A percentile compares a stretch with the other conserved stretches of the same genome.
Evolutionary conservation across 2,329 filamentous ascomycete genomes (phyloP).

Genomic region (Sordariomycetes sp.): DNA sequence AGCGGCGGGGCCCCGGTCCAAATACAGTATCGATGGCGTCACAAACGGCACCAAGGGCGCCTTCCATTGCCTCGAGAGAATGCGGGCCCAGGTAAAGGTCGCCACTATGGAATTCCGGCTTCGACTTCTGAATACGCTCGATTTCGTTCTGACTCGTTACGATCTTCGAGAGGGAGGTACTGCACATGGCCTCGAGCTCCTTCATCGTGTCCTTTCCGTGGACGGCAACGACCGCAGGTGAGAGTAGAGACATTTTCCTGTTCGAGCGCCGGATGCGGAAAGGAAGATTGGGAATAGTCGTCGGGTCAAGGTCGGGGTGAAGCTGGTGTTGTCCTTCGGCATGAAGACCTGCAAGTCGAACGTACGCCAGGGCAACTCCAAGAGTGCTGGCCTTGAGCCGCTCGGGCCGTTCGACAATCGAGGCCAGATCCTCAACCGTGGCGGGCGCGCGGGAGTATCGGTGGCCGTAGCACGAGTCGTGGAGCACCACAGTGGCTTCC

Average conservation of each 20-base stretch:
- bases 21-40: conserved; percentile 87
- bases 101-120: conserved; percentile 61
- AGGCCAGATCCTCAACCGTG: conserved; percentile 44
- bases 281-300: conserved; percentile 46
- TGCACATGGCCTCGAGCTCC: conserved; percentile 76
- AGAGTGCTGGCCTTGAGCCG: conserved; percentile 72
- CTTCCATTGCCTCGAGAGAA: conserved; percentile 77
- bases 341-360: conserved; percentile 75
- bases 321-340: conserved; percentile 55
- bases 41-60: conserved; percentile 81
- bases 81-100: conserved; percentile 85
- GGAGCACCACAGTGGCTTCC: conserved; percentile 70
- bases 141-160: conserved; percentile 56
- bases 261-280: conserved; percentile 78
- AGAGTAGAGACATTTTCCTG: conserved; percentile 56
- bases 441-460: conserved; percentile 75
- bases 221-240: conserved; percentile 73
- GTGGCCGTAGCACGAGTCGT: conserved; percentile 92
- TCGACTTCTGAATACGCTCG: conserved; percentile 25
- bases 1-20: conserved; percentile 49
- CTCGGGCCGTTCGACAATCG: conserved; percentile 89
- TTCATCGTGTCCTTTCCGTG: conserved; percentile 91
- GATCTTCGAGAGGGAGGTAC: conserved; percentile 64
- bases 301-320: conserved; percentile 44
- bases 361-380: conserved; percentile 77